Evolutionary conservation across 345 rosid species (phyloP), one percentile per base, ranked within the genome.

Genomic region (Cardamine occulta): DNA sequence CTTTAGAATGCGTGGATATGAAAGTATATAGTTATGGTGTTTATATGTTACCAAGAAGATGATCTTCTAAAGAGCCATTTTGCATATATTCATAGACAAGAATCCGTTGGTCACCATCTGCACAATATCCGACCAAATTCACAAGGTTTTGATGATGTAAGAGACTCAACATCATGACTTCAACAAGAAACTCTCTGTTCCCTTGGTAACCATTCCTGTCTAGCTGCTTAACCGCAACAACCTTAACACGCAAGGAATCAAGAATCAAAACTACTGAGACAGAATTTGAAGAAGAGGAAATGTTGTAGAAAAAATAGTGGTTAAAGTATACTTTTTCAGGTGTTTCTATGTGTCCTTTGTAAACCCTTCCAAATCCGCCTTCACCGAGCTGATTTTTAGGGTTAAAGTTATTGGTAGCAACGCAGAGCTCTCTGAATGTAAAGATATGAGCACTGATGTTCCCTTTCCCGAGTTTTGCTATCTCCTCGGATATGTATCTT

Each of bases 281-380:
- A 28, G 28, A 26, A 4, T 5, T 59, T 35, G 15, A 48, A 17
- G 6, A 23, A 40, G 15, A 51, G 19, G 45, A 40, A 12, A 26
- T 17, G 37, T 39, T 18, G n/a, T 28, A 42, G 47, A 42, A 4
- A 4, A 13, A 2, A 21, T 49, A 49, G 42, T 11, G 28, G 0
- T 21, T 21, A 21, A 13, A 29, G 65, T 15, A 35, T 61, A 89
- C 96, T 63, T 84, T 76, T 48, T 87, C 79, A 28, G 65, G 72
- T 63, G 66, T 68, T 60, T 85, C 90, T 28, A 90, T 54, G 1
- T 70, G 58, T 4, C 93, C 98, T 80, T 83, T 88, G 79, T 91
- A 94, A 17, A 91, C 97, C 85, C 92, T 94, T 32, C 98, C 98
- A 48, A 91, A 94, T 18, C 98, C 98, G 2, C 98, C 98, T 86